These are phyloP conservation scores for Scalesia atractyloides DNA, from an alignment of 129 eudicot species.

Conservation along the genomic window DNA sequence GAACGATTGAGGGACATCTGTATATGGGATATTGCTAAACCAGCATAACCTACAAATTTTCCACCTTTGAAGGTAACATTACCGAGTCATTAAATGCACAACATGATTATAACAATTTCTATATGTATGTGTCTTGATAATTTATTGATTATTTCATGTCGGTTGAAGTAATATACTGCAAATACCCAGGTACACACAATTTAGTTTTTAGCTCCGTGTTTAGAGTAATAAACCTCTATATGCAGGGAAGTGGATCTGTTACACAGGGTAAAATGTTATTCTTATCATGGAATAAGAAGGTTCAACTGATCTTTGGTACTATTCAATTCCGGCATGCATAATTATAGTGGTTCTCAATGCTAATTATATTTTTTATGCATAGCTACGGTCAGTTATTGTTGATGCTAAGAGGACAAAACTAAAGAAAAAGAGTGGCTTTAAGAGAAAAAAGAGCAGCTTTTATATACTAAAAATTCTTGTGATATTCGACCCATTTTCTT, in stretches of 20 bases:
- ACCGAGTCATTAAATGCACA: conserved; percentile 8
- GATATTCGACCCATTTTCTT: no score
- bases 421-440: no score
- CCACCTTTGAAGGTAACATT: conserved; percentile 79
- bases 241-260: conserved; percentile 91
- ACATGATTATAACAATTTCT: not conserved
- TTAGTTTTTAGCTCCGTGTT: not conserved
- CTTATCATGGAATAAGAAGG: conserved; percentile 93
- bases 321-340: no score
- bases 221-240: conserved; percentile 13
- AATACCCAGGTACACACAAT: not conserved
- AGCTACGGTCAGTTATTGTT: no score
- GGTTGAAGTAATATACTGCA: conserved; percentile 1
- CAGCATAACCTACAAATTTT: conserved; percentile 66
- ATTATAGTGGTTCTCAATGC: no score
- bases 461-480: no score
- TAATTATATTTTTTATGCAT: no score
- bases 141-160: not conserved
- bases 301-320: conserved; percentile 58
- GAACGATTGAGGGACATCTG: conserved; percentile 45
- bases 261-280: conserved; percentile 88
- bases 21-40: conserved; percentile 81
- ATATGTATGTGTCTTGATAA: not conserved
- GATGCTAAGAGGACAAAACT: no score
- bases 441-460: no score